A percentile compares a stretch with the other conserved stretches of the same genome.
phyloP scores from a whole-genome alignment of 306 rosid genomes.

The Dalbergia cultrata region DNA sequence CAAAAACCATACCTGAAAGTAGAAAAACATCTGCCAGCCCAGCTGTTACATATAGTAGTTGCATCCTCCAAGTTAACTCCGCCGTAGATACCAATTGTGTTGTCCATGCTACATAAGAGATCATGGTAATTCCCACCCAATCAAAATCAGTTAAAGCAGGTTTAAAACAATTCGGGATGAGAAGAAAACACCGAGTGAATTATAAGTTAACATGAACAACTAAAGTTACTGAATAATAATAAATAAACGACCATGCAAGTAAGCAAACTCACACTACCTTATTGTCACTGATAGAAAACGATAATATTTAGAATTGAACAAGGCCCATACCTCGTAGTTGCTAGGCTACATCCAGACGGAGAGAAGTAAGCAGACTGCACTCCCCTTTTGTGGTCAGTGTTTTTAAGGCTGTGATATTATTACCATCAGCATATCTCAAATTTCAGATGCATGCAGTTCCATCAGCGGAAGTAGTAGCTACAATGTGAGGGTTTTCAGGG shows the following conservation, averaged over 20 bases:
- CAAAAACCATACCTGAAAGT: slow-evolving; percentile 70
- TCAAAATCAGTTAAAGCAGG: slow-evolving; percentile 19
- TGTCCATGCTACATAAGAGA: slow-evolving; percentile 64
- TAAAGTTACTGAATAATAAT: not conserved
- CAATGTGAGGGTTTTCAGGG: slow-evolving; percentile 58
- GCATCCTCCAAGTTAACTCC: slow-evolving; percentile 71
- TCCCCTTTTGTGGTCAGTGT: slow-evolving; percentile 67
- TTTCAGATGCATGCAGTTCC: slow-evolving; percentile 94
- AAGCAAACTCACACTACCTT: slow-evolving; percentile 16
- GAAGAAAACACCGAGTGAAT: not conserved
- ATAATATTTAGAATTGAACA: slow-evolving; percentile 1
- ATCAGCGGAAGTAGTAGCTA: slow-evolving; percentile 87
- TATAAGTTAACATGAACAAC: not conserved
- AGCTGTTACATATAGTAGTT: slow-evolving; percentile 56
- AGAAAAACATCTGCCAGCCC: slow-evolving; percentile 75
- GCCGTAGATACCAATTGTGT: slow-evolving; percentile 69
- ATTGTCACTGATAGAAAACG: slow-evolving; percentile 7
- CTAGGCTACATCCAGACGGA: slow-evolving; percentile 82
- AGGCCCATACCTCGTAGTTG: slow-evolving; percentile 77
- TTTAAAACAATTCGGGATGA: not conserved
- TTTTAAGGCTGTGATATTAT: slow-evolving; percentile 59
- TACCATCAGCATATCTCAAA: slow-evolving; percentile 61
- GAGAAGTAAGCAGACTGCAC: slow-evolving; percentile 92
- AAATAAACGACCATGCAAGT: not conserved
- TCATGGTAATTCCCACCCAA: slow-evolving; percentile 8